Conservation (phyloP, 768 basidiomycete species). For the Phanerochaete carnosa region DNA sequence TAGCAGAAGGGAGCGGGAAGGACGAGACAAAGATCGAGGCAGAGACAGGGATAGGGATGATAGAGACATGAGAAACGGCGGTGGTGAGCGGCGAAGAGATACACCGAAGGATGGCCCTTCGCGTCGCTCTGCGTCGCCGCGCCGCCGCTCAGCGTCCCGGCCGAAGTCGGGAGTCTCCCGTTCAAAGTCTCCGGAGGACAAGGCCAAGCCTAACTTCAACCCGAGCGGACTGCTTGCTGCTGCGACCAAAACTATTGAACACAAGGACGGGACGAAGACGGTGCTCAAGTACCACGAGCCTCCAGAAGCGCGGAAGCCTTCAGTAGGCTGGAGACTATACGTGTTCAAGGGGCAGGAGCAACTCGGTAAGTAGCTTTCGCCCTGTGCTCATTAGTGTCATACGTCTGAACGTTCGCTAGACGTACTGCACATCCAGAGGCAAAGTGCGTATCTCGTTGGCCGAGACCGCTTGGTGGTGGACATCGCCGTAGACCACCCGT, state of each 20-base stretch:
- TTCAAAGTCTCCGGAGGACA: conserved; percentile 42
- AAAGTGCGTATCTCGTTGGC: conserved; percentile 93
- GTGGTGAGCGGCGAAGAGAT: conserved; percentile 15
- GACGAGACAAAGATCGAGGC: conserved; percentile 5
- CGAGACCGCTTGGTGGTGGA: conserved; percentile 84
- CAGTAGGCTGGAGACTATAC: conserved; percentile 88
- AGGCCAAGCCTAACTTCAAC: conserved; percentile 86
- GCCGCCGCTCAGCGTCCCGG: conserved; percentile 30
- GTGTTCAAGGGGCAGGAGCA: conserved; percentile 97
- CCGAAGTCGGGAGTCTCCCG: conserved; percentile 49
- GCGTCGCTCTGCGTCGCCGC: conserved; percentile 66
- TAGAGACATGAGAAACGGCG: conserved; percentile 13
- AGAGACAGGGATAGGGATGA: not conserved
- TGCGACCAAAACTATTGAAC: conserved; percentile 88
- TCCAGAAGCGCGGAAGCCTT: conserved; percentile 93
- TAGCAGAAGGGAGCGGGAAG: conserved; percentile 2
- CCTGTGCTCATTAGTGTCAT: not conserved
- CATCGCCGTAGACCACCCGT: conserved; percentile 91
- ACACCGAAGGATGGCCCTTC: conserved; percentile 32
- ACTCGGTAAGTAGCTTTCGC: conserved; percentile 57
- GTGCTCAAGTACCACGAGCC: conserved; percentile 98
- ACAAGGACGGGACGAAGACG: conserved; percentile 70
- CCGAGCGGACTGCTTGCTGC: conserved; percentile 91
- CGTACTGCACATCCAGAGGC: conserved; percentile 86
- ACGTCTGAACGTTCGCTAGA: conserved; percentile 44